Percentiles rank a stretch among this genome's conserved stretches.
phyloP scores from a whole-genome alignment of 768 basidiomycete species.

The Boletales sp. region DNA sequence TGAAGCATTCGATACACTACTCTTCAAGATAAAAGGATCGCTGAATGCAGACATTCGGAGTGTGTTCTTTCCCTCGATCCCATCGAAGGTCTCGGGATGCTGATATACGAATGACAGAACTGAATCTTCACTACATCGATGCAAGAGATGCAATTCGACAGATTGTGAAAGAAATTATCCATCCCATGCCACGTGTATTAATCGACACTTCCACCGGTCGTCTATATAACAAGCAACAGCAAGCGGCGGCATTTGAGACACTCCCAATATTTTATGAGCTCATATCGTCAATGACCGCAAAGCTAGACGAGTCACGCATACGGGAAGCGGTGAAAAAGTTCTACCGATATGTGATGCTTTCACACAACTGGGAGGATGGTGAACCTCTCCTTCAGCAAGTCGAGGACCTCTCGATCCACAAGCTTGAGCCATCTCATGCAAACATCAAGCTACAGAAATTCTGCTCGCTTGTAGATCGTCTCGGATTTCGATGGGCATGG shows the following conservation, averaged over 20 bases:
- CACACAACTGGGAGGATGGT: background rate
- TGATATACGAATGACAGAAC: background rate
- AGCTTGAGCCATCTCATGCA: background rate
- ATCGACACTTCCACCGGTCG: background rate
- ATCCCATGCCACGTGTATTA: background rate
- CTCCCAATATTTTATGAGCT: too few species aligned
- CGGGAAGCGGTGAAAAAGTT: background rate
- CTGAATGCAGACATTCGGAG: background rate
- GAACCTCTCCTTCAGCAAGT: background rate
- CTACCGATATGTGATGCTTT: background rate
- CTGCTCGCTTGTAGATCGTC: background rate
- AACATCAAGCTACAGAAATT: background rate
- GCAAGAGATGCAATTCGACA: background rate
- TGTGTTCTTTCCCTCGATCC: background rate
- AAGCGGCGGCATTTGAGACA: background rate
- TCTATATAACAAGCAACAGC: background rate
- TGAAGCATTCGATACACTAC: background rate
- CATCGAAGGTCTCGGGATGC: too few species aligned
- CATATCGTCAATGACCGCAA: too few species aligned
- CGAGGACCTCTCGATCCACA: background rate
- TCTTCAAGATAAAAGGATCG: background rate
- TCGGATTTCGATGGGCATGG: background rate
- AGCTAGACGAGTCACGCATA: background rate
- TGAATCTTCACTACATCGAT: constrained; percentile 18
- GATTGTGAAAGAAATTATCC: background rate